Percentiles rank a stretch among this genome's conserved stretches.
Conservation (phyloP, 1,284 basidiomycete genomes). For the Rugiboletus extremiorientalis region DNA sequence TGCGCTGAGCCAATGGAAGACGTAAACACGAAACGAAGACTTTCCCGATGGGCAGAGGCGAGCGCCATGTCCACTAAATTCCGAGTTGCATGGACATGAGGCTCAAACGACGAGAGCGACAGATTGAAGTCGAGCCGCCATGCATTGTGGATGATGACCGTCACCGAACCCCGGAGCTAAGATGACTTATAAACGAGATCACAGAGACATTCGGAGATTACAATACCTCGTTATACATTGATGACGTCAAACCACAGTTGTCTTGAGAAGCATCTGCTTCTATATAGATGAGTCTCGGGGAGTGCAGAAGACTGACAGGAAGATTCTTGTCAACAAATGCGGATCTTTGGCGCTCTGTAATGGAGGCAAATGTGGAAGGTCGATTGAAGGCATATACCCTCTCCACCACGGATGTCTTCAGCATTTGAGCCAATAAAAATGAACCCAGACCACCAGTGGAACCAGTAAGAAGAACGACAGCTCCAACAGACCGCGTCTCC, state of each 20-base stretch:
- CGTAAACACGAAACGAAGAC: conserved; percentile 4
- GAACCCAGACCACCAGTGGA: conserved; percentile 2
- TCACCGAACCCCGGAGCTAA: conserved; percentile 5
- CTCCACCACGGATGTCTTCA: not conserved
- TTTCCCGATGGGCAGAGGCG: not conserved
- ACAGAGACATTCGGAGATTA: not conserved
- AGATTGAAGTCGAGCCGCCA: conserved; percentile 11
- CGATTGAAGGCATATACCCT: conserved; percentile 6
- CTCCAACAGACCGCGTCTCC: not conserved
- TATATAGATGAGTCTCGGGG: not conserved
- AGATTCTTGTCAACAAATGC: conserved; percentile 1
- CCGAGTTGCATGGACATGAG: not conserved
- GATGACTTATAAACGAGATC: not conserved
- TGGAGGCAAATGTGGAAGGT: not conserved
- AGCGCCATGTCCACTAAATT: conserved; percentile 2
- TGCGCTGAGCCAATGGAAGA: conserved; percentile 8
- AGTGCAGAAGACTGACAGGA: not conserved
- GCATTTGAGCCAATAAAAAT: not conserved
- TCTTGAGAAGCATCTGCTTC: not conserved
- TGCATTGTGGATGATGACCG: conserved; percentile 5
- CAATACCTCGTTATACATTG: conserved; percentile 1
- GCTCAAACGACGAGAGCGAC: conserved; percentile 3
- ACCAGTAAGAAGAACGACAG: conserved; percentile 4
- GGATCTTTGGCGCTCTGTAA: not conserved
- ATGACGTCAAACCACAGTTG: conserved; percentile 2